phyloP scores from a whole-genome alignment of 148 eudicot genomes.

The Camellia japonica region DNA sequence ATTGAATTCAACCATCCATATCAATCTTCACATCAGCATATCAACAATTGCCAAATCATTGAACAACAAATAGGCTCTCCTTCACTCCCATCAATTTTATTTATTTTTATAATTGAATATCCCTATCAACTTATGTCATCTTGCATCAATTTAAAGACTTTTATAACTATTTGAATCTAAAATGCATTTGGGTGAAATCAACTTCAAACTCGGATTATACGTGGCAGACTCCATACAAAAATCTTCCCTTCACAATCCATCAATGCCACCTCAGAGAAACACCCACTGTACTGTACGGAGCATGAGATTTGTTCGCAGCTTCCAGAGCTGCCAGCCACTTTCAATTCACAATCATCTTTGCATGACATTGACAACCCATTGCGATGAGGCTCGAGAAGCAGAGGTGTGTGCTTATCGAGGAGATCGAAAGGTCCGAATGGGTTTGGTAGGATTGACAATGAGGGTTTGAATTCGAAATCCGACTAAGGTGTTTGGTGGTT shows the following conservation, averaged over 20 bases:
- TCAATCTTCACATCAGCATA: background rate
- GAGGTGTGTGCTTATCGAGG: constrained; percentile 49
- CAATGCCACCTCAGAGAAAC: constrained; percentile 20
- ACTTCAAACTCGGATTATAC: constrained; percentile 69
- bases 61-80: background rate
- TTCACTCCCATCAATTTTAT: background rate
- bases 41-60: background rate
- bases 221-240: constrained; percentile 88
- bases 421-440: constrained; percentile 76
- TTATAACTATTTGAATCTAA: constrained; percentile 1
- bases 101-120: no score
- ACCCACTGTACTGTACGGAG: constrained; percentile 28
- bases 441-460: constrained; percentile 43
- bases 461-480: constrained; percentile 25
- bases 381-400: constrained; percentile 53
- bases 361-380: constrained; percentile 24
- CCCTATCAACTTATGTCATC: no score
- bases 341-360: constrained; percentile 26
- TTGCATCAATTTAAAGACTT: background rate
- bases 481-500: no score
- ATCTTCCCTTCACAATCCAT: constrained; percentile 42
- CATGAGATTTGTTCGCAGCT: constrained; percentile 27
- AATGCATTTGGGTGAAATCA: constrained; percentile 52
- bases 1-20: background rate
- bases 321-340: constrained; percentile 58